Conservation (phyloP, 2,329 filamentous ascomycete species). For the Corinectria fuckeliana region DNA sequence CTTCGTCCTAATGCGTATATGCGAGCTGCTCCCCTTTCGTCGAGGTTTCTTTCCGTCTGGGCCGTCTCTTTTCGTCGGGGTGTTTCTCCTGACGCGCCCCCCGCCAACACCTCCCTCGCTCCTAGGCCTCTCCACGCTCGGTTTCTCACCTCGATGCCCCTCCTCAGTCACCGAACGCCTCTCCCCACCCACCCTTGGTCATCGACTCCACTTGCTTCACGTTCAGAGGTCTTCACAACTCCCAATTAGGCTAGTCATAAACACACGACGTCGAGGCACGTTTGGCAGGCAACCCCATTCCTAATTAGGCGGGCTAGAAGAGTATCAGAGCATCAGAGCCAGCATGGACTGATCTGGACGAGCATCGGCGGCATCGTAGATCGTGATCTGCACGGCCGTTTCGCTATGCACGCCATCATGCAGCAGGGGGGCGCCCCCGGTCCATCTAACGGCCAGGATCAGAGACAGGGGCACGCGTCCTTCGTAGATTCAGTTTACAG, state of each 20-base stretch:
- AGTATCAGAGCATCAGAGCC: neutral
- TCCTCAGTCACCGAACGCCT: neutral
- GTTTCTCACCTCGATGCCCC: too few relatives aligned
- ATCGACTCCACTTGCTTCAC: too few relatives aligned
- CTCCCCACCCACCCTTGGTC: neutral
- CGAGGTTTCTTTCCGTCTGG: too few relatives aligned
- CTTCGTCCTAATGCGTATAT: too few relatives aligned
- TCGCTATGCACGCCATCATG: neutral
- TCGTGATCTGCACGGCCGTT: neutral
- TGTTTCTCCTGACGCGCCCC: too few relatives aligned
- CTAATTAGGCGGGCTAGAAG: neutral
- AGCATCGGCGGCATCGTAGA: neutral
- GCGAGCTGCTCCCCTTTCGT: too few relatives aligned
- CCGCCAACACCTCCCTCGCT: too few relatives aligned
- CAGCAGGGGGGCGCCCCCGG: neutral
- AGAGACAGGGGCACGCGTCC: neutral
- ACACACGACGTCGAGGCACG: neutral
- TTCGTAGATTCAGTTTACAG: neutral
- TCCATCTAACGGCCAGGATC: neutral
- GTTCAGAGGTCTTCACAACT: neutral
- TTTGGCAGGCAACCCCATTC: too few relatives aligned
- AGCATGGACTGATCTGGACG: neutral
- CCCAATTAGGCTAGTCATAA: neutral
- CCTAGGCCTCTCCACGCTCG: too few relatives aligned
- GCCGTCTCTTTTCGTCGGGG: too few relatives aligned